Evolutionary conservation across 2,329 filamentous ascomycete genomes (phyloP), one percentile per base, ranked within the genome.

Genomic region (Diaporthe sp.): DNA sequence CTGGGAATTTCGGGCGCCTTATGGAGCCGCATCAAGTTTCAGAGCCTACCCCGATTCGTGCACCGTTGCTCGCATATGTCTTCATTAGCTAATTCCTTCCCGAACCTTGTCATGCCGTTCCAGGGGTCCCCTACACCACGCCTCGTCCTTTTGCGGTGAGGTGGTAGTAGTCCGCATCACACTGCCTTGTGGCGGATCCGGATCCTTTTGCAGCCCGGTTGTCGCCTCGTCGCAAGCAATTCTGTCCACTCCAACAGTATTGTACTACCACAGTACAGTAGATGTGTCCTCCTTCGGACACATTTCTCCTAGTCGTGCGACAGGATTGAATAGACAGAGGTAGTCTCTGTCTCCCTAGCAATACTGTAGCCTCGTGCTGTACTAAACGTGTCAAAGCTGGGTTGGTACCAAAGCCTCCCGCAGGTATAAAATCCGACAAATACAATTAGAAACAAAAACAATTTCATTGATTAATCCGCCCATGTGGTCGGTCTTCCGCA

Each of bases 1-100:
- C 19, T 68, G 19, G 46, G 46, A 53, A n/a, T 68, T 19, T n/a
- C 53, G 19, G 46, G 46, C 17, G 22, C 22, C 31, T 31, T 25
- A 28, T 68, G 65, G 65, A 68, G 46, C 65, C 65, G 65, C 65
- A 53, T 39, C 65, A 53, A 4, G 65, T 53, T 68, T 53, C 46
- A 68, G 65, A 68, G 34, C 65, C 31, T 28, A 12, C 44, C 46
- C 46, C 65, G 65, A 68, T 68, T 68, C 65, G 65, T 68, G 62
- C 62, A 53, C 46, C 22, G 37, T 17, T 37, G 62, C 31, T 53
- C 44, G 22, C 31, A 53, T 68, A 13, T 31, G 44, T 37, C 44
- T 39, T 68, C 46, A 68, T 53, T 68, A 53, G 28, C 62, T 49
- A 68, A 68, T 68, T 68, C 62, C 44, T 37, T 39, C 7, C 65